phyloP scores from a whole-genome alignment of 1,139 yeast species.

The Geotrichum fermentans region DNA sequence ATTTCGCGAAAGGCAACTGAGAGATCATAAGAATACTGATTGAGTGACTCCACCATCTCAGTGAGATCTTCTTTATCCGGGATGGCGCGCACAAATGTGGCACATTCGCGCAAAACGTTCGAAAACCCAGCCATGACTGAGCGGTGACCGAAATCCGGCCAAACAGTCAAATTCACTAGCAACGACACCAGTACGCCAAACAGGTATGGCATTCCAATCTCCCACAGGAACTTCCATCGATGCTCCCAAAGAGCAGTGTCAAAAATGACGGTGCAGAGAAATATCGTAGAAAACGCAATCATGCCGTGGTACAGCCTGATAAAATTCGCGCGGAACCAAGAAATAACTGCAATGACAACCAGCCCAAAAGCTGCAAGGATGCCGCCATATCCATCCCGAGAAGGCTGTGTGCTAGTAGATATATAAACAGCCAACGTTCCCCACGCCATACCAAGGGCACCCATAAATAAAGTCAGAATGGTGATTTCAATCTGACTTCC shows the following conservation, averaged over 20 bases:
- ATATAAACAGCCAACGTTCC: constrained; percentile 43
- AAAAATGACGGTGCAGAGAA: constrained; percentile 36
- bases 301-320: constrained; percentile 40
- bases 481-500: constrained; percentile 50
- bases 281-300: constrained; percentile 39
- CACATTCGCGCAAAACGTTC: constrained; percentile 24
- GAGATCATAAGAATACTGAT: constrained; percentile 35
- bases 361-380: constrained; percentile 43
- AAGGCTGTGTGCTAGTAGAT: constrained; percentile 40
- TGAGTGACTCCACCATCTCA: constrained; percentile 30
- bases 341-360: constrained; percentile 37
- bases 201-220: constrained; percentile 44
- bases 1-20: constrained; percentile 45
- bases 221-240: constrained; percentile 41
- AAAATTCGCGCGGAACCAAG: constrained; percentile 43
- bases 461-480: constrained; percentile 41
- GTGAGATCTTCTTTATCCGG: constrained; percentile 27
- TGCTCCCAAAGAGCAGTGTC: constrained; percentile 22
- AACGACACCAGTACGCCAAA: constrained; percentile 44
- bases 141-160: constrained; percentile 43
- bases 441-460: constrained; percentile 48
- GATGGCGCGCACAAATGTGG: constrained; percentile 20
- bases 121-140: constrained; percentile 23
- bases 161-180: constrained; percentile 36
- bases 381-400: constrained; percentile 46